Evolutionary conservation across 2,329 filamentous ascomycete species (phyloP), one percentile per base, ranked within the genome.

Genomic region (Cladosporium phlei): DNA sequence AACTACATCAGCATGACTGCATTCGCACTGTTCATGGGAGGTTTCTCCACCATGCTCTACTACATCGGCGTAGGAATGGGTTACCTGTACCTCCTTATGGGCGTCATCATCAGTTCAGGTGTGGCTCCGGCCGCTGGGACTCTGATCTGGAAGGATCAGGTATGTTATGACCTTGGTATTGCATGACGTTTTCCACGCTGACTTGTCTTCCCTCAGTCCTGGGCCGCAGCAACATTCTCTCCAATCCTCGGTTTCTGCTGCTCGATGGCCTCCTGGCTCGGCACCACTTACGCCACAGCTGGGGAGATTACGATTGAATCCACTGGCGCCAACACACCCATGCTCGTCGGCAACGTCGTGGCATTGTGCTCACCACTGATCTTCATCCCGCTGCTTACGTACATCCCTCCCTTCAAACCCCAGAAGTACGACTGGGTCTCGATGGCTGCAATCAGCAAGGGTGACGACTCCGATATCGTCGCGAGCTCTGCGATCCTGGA

Each of bases 1-100:
- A 88, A 80, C 19, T 86, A 95, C 65, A 68, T 76, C 27, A 79
- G 81, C 58, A 89, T 85, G 50, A 68, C 93, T 29, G 73, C 81
- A 9, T 95, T 90, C 59, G 84, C 86, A 0, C 56, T 89, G 16
- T 75, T 86, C 56, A 91, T 95, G 72, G 86, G 87, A 58, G 57
- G 22, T 60, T 52, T 57, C 38, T 48, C 43, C 9, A 52, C 47
- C 7, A 48, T 48, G 30, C 43, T 52, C 2, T 45, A 70, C 54
- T 73, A 72, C 53, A 69, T 69, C 22, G 69, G 66, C 14, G 85
- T 95, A 51, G 84, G 80, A 8, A 93, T 95, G 86, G 89, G 88
- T 7, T 94, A 90, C 59, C 74, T 94, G 3, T 94, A 94, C 61
- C 72, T 95, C 4, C 78, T 93, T 60, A 95, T 95, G 89, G 90